Percentiles rank a stretch among this genome's conserved stretches.
Conservation (phyloP, 495 filamentous ascomycete genomes). For the Daldinia loculata region DNA sequence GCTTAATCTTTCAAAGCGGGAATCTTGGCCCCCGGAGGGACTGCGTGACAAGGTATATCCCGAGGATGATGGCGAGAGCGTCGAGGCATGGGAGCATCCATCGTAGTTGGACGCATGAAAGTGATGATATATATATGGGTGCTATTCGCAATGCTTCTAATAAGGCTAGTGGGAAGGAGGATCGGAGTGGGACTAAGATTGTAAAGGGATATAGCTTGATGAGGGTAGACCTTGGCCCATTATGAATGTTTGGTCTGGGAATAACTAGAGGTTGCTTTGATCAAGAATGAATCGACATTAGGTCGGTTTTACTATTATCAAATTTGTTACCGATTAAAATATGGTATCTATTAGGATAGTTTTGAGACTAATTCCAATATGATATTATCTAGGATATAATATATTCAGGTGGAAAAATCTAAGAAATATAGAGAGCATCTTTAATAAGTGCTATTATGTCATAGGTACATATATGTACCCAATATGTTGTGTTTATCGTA, state of each 20-base stretch:
- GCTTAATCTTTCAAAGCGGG: slow-evolving; percentile 7
- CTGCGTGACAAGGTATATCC: slow-evolving; percentile 68
- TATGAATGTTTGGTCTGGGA: neutral
- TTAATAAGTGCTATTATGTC: neutral
- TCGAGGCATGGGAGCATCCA: slow-evolving; percentile 60
- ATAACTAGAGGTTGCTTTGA: neutral
- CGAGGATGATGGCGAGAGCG: slow-evolving; percentile 71
- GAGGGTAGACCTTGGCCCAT: neutral
- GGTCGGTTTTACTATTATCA: neutral
- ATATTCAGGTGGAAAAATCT: too few relatives aligned
- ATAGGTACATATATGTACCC: neutral
- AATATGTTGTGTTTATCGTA: too few relatives aligned
- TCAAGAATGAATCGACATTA: neutral
- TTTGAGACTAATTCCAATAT: too few relatives aligned
- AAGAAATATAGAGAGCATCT: too few relatives aligned
- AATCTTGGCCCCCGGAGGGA: slow-evolving; percentile 34
- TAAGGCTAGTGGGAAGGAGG: slow-evolving; percentile 26
- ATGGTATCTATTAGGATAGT: too few relatives aligned
- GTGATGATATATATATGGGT: slow-evolving; percentile 38
- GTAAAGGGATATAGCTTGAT: neutral
- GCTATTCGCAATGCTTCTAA: slow-evolving; percentile 13
- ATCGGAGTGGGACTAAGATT: neutral
- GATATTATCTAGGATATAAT: too few relatives aligned
- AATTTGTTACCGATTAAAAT: neutral
- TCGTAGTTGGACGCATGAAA: slow-evolving; percentile 51